A percentile compares a stretch with the other conserved stretches of the same genome.
Evolutionary conservation across 1,139 yeast genomes (phyloP).

Genomic region (Hansenula anomala): DNA sequence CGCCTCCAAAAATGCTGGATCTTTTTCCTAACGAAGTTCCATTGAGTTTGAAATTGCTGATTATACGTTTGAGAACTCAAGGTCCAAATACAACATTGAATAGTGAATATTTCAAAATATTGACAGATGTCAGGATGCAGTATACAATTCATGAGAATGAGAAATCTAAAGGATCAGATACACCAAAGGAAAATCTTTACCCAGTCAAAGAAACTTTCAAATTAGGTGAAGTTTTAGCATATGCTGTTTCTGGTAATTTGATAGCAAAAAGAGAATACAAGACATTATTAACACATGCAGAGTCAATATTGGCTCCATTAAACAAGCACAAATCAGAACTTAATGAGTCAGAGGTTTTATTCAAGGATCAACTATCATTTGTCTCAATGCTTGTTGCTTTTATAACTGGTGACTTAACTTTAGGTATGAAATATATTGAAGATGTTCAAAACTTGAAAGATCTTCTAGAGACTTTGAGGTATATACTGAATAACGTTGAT

Average conservation of each 20-base stretch:
- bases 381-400: conserved; percentile 16
- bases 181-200: too few species aligned
- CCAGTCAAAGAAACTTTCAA: too few species aligned
- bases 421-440: conserved; percentile 9
- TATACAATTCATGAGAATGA: too few species aligned
- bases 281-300: conserved; percentile 22
- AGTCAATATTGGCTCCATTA: conserved; percentile 8
- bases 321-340: not conserved
- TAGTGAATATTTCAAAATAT: too few species aligned
- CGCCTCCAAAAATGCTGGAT: not conserved
- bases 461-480: too few species aligned
- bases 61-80: conserved; percentile 22
- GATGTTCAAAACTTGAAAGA: conserved; percentile 2
- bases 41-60: conserved; percentile 14
- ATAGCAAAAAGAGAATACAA: conserved; percentile 29
- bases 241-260: conserved; percentile 25
- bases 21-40: conserved; percentile 15
- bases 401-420: conserved; percentile 20
- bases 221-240: conserved; percentile 13
- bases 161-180: not conserved
- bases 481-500: conserved; percentile 8
- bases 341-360: not conserved
- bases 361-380: conserved; percentile 7
- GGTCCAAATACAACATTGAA: conserved; percentile 25
- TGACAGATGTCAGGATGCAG: too few species aligned